Percentiles rank a stretch among this genome's conserved stretches.
Conservation (phyloP, 2,329 filamentous ascomycete genomes). For the Helminthosporium solani region DNA sequence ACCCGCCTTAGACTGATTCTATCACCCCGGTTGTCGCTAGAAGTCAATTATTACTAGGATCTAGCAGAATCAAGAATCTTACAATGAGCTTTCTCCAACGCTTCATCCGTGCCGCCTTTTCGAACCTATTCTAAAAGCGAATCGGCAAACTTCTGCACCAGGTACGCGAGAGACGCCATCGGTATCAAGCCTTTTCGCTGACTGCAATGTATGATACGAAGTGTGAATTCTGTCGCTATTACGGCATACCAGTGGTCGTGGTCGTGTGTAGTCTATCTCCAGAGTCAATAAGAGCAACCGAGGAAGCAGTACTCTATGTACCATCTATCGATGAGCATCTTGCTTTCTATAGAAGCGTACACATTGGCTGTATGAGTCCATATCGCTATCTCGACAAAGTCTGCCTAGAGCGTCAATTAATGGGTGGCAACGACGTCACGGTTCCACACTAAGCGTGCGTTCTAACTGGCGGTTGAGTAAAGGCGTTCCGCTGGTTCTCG, state of each 20-base stretch:
- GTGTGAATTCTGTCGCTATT: conserved; percentile 45
- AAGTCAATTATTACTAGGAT: conserved; percentile 23
- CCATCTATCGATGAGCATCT: conserved; percentile 8
- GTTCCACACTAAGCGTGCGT: no score
- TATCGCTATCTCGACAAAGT: conserved; percentile 2
- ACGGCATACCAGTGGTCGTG: conserved; percentile 41
- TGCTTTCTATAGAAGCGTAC: conserved; percentile 4
- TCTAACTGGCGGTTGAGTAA: no score
- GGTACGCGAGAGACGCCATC: conserved; percentile 10
- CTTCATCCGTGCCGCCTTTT: conserved; percentile 39
- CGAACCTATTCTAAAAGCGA: conserved; percentile 47
- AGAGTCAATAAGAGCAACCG: conserved; percentile 23
- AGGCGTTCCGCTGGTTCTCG: no score
- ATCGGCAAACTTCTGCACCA: conserved; percentile 29
- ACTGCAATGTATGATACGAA: conserved; percentile 45
- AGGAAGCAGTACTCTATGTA: conserved; percentile 12
- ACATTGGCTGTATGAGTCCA: conserved; percentile 9
- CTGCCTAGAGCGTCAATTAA: no score
- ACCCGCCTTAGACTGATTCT: no score
- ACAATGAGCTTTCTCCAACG: conserved; percentile 35
- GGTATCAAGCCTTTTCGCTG: conserved; percentile 34
- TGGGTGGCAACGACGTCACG: no score
- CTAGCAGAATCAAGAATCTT: conserved; percentile 23
- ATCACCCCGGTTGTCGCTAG: neutral
- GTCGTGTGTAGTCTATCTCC: conserved; percentile 39